Conservation (phyloP, 169 alveolate species). For the Babesia microti region DNA sequence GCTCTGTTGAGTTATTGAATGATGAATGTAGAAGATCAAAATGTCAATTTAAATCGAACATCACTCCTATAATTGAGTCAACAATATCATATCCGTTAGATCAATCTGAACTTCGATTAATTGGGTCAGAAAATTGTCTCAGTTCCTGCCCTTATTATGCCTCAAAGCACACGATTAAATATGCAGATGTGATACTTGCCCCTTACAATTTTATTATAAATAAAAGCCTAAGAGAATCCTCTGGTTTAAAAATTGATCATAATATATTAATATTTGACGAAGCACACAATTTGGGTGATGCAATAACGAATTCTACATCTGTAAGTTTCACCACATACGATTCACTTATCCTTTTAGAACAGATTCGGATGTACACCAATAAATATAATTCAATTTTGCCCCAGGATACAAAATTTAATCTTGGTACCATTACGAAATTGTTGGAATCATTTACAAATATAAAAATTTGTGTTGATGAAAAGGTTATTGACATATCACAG, state of each 20-base stretch:
- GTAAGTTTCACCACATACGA: too few relatives aligned
- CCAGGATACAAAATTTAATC: too few relatives aligned
- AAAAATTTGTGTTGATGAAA: too few relatives aligned
- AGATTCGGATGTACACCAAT: too few relatives aligned
- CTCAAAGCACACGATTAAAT: slow-evolving; percentile 48
- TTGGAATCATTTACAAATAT: too few relatives aligned
- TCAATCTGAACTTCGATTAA: slow-evolving; percentile 64
- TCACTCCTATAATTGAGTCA: slow-evolving; percentile 42
- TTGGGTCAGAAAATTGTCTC: slow-evolving; percentile 32
- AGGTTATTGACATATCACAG: too few relatives aligned
- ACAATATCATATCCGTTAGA: slow-evolving; percentile 63
- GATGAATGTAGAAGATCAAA: slow-evolving; percentile 53
- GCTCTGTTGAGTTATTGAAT: slow-evolving; percentile 51
- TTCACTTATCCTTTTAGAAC: too few relatives aligned
- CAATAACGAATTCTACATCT: slow-evolving; percentile 28
- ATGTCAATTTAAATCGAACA: slow-evolving; percentile 58
- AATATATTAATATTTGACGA: slow-evolving; percentile 82
- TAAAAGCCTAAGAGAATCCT: slow-evolving; percentile 57
- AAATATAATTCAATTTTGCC: too few relatives aligned
- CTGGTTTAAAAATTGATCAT: slow-evolving; percentile 61
- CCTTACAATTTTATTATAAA: slow-evolving; percentile 81
- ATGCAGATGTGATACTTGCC: slow-evolving; percentile 72
- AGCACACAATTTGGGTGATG: slow-evolving; percentile 81
- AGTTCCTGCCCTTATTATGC: slow-evolving; percentile 83
- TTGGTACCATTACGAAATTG: too few relatives aligned